Evolutionary conservation across 208 protist species (phyloP).

Genomic region (Trypanosoma brucei): DNA sequence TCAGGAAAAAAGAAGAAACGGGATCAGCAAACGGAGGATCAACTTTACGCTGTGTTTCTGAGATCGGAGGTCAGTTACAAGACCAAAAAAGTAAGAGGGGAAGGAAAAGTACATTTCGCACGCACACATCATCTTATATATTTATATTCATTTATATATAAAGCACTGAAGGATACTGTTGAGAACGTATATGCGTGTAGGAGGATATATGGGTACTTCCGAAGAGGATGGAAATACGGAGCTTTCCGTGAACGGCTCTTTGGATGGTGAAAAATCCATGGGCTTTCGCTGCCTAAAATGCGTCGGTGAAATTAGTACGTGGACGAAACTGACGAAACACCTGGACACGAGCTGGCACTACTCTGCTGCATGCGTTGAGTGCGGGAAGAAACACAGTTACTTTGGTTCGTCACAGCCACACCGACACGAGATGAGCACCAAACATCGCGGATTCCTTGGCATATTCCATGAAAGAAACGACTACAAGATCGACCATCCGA

Average conservation of each 20-base stretch:
- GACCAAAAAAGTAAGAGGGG: too few species aligned
- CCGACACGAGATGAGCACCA: conserved; percentile 42
- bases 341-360: conserved; percentile 53
- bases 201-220: too few species aligned
- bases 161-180: too few species aligned
- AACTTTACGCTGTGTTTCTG: too few species aligned
- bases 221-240: too few species aligned
- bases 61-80: too few species aligned
- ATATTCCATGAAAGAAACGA: conserved; percentile 55
- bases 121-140: too few species aligned
- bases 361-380: conserved; percentile 48
- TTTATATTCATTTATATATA: too few species aligned
- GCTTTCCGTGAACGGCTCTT: neutral
- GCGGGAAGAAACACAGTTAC: conserved; percentile 46
- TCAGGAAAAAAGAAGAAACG: too few species aligned
- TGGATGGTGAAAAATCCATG: neutral
- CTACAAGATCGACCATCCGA: conserved; percentile 40
- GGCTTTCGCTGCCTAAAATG: conserved; percentile 68
- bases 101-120: too few species aligned
- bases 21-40: too few species aligned
- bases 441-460: conserved; percentile 60
- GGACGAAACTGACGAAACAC: conserved; percentile 69
- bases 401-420: conserved; percentile 46
- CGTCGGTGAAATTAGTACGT: conserved; percentile 43
- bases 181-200: too few species aligned